Evolutionary conservation across 768 basidiomycete species (phyloP), one percentile per base, ranked within the genome.

Genomic region (Podaxis mareebaensis): DNA sequence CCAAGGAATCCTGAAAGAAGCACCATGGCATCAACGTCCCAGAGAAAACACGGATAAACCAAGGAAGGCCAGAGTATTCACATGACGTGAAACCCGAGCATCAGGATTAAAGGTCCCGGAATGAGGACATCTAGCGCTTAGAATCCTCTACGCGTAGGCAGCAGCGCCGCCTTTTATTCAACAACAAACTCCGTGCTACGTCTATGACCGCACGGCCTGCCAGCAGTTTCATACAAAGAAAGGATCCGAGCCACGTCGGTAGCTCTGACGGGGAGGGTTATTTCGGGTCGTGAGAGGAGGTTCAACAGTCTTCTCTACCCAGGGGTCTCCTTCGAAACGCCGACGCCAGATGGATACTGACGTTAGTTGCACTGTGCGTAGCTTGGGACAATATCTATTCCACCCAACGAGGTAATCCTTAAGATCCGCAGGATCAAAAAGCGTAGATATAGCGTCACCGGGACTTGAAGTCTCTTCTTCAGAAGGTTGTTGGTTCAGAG

Each of bases 361-460:
- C 39, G 68, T 67, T 15, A 76, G 64, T 65, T 76, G 73, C 2
- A 76, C 72, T 44, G 65, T 63, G 53, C 75, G 61, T 61, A 76
- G 58, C 8, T 61, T 66, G 13, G 65, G 70, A 52, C 75, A 76
- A 58, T 74, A 73, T 59, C 75, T 64, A 60, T 70, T 74, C 75
- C 75, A 76, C 12, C 73, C 75, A 28, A 73, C 66, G 4, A 76
- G 66, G 57, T 76, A 76, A 49, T 74, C 73, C 33, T 64, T 66
- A 57, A 74, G 42, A 36, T 63, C 61, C 3, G 61, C 55, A 11
- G 61, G 61, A 56, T 63, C 61, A 24, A 63, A 63, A 5, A 57
- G 24, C 3, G 59, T 60, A 13, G 54, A 48, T 6, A 26, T 26
- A 46, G 64, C 49, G 12, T 65, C 64, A 13, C 48, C 13, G 33